Conservation (phyloP, 2,329 filamentous ascomycete genomes). For the Colletotrichum trifolii region DNA sequence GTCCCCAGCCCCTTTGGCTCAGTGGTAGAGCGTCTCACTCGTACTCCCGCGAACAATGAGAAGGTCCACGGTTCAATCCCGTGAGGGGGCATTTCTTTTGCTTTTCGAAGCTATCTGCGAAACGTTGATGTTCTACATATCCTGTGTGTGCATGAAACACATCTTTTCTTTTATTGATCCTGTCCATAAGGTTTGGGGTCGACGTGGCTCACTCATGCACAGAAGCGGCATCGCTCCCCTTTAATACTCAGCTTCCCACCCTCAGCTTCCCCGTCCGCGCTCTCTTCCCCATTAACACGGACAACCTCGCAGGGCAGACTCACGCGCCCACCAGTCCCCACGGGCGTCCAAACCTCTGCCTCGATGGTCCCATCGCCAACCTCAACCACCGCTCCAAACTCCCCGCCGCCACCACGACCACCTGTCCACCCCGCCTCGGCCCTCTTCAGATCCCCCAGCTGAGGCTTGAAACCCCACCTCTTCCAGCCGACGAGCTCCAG, state of each 20-base stretch:
- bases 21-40: slow-evolving; percentile 38
- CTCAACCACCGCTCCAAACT: slow-evolving; percentile 11
- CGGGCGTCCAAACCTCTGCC: slow-evolving; percentile 23
- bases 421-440: slow-evolving; percentile 38
- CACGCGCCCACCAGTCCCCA: not conserved
- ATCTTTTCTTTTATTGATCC: not conserved
- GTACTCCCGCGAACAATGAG: slow-evolving; percentile 22
- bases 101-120: not conserved
- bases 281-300: slow-evolving; percentile 2
- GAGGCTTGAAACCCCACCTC: slow-evolving; percentile 44
- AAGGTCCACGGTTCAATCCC: slow-evolving; percentile 38
- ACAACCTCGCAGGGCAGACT: slow-evolving; percentile 8
- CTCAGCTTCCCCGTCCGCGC: not conserved
- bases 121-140: too few species aligned
- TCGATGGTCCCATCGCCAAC: not conserved
- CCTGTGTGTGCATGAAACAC: too few species aligned
- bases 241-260: slow-evolving; percentile 12
- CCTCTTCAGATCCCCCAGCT: slow-evolving; percentile 37
- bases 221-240: slow-evolving; percentile 8
- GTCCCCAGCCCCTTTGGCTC: slow-evolving; percentile 29
- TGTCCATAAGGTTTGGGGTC: not conserved
- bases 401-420: not conserved
- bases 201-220: too few species aligned
- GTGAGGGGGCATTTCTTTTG: slow-evolving; percentile 27
- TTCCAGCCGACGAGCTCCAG: slow-evolving; percentile 41